These are phyloP conservation scores for Penicillium hordei DNA, from an alignment of 2,329 filamentous ascomycete genomes.

Conservation along the genomic window DNA sequence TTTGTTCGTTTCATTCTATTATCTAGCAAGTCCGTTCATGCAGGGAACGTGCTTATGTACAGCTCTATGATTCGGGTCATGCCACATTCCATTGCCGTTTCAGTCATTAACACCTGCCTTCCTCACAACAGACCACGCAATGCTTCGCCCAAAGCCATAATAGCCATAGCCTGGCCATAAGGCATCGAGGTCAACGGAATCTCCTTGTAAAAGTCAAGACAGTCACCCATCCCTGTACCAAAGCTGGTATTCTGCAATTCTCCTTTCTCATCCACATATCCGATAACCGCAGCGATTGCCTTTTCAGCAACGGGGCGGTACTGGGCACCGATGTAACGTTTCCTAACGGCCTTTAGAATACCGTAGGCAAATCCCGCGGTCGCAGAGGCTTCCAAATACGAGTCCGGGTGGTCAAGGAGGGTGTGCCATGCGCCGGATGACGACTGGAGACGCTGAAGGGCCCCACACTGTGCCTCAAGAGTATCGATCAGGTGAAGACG, in stretches of 20 bases:
- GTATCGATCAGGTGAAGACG: conserved; percentile 53
- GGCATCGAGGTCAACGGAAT: conserved; percentile 78
- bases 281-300: conserved; percentile 66
- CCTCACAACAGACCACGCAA: conserved; percentile 57
- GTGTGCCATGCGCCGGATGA: conserved; percentile 70
- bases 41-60: neutral
- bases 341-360: conserved; percentile 70
- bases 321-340: conserved; percentile 64
- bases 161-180: conserved; percentile 81
- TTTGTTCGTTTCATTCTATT: neutral
- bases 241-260: conserved; percentile 75
- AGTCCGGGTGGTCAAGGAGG: conserved; percentile 68
- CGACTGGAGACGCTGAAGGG: conserved; percentile 61
- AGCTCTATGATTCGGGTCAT: conserved; percentile 5
- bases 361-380: conserved; percentile 80
- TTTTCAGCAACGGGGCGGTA: conserved; percentile 63
- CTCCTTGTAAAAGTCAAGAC: conserved; percentile 73
- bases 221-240: conserved; percentile 73
- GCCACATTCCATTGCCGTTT: neutral
- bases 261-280: conserved; percentile 64
- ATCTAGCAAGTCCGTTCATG: neutral
- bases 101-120: neutral
- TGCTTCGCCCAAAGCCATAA: conserved; percentile 76
- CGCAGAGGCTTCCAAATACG: conserved; percentile 73
- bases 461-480: conserved; percentile 67